Evolutionary conservation across 202 grass and related monocot genomes (phyloP).

Genomic region (Eragrostis tef): DNA sequence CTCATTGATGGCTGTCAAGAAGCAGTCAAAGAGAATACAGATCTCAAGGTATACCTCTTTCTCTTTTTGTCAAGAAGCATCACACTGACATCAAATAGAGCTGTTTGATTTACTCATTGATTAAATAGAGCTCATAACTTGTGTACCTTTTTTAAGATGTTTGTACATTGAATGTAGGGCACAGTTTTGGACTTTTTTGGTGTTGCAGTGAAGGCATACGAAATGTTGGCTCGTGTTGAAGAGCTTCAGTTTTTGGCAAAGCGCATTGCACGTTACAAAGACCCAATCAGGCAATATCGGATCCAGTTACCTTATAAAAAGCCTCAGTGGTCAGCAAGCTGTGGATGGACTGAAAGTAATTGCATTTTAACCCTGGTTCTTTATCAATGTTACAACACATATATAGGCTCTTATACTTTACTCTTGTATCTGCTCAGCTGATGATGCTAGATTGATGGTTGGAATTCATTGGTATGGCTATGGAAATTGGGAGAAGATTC

Average conservation of each 20-base stretch:
- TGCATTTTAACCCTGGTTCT: slow-evolving; percentile 44
- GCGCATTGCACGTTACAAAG: slow-evolving; percentile 93
- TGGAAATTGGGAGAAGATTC: slow-evolving; percentile 99
- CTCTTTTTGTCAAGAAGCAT: neutral
- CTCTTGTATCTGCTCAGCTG: slow-evolving; percentile 64
- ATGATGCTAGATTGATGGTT: slow-evolving; percentile 97
- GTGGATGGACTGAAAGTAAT: slow-evolving; percentile 94
- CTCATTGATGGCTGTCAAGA: slow-evolving; percentile 91
- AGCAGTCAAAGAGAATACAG: slow-evolving; percentile 79
- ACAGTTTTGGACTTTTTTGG: slow-evolving; percentile 98
- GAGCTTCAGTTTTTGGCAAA: slow-evolving; percentile 95
- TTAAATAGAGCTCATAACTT: slow-evolving; percentile 22
- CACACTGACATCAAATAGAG: no score
- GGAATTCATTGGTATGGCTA: slow-evolving; percentile 98
- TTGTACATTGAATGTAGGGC: slow-evolving; percentile 65
- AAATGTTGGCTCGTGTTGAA: slow-evolving; percentile 85
- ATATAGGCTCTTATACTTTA: slow-evolving; percentile 40
- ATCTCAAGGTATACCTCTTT: slow-evolving; percentile 69
- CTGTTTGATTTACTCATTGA: no score
- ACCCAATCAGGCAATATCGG: slow-evolving; percentile 92
- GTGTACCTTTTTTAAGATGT: slow-evolving; percentile 33
- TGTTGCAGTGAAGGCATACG: slow-evolving; percentile 86
- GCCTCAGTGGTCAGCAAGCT: slow-evolving; percentile 98
- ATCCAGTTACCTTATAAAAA: slow-evolving; percentile 91
- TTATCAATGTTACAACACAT: slow-evolving; percentile 27